A percentile compares a stretch with the other conserved stretches of the same genome.
phyloP scores from a whole-genome alignment of 495 filamentous ascomycete species.

The Pyrenula massariospora region DNA sequence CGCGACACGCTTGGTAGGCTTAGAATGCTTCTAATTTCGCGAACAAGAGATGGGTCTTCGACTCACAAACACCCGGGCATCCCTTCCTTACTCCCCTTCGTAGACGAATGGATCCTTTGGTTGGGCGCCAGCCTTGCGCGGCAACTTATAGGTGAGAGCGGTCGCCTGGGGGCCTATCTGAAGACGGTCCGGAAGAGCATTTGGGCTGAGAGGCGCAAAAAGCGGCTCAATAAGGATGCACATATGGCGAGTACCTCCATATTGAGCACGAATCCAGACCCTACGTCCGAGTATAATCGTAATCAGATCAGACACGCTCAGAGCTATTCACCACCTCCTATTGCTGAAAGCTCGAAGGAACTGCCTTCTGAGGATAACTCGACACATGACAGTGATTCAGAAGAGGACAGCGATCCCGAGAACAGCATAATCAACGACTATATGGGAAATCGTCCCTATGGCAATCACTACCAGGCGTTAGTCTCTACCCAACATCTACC shows the following conservation, averaged over 20 bases:
- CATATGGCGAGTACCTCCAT: too few relatives aligned
- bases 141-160: background rate
- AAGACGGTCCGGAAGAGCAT: background rate
- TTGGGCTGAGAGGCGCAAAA: background rate
- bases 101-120: background rate
- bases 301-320: too few relatives aligned
- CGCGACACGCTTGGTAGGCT: background rate
- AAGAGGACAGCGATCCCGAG: background rate
- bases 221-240: too few relatives aligned
- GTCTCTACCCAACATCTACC: background rate
- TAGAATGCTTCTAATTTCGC: background rate
- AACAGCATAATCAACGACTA: background rate
- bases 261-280: too few relatives aligned
- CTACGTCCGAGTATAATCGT: too few relatives aligned
- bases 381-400: background rate
- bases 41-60: background rate
- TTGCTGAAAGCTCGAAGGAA: too few relatives aligned
- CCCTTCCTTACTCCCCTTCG: background rate
- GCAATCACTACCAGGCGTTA: too few relatives aligned
- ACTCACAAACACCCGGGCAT: background rate
- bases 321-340: too few relatives aligned
- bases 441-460: background rate
- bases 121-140: background rate
- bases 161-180: background rate
- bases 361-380: background rate